Evolutionary conservation across 2,329 filamentous ascomycete species (phyloP), one percentile per base, ranked within the genome.

Genomic region (Diaporthe sp.): DNA sequence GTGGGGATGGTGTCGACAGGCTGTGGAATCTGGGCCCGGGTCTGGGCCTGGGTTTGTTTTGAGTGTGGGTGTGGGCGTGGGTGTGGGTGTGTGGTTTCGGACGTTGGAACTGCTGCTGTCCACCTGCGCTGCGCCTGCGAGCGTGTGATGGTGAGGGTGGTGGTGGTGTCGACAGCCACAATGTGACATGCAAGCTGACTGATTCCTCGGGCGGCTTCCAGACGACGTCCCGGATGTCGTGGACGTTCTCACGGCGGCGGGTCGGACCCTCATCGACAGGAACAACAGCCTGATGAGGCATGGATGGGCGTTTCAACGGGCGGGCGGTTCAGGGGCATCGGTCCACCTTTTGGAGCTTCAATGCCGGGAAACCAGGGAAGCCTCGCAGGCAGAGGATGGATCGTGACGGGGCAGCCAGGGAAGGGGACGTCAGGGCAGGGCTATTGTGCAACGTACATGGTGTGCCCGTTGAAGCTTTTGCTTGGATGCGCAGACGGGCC

Each of bases 191-290:
- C 55, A 13, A 55, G 46, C 46, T 6, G 46, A 46, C 60, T 65
- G 60, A 13, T 13, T 39, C 39, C 19, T 37, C 7, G 62, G 22
- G 62, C 62, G 31, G 44, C 22, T 53, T 53, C 62, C 12, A 68
- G 62, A 68, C 62, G 62, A 72, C 31, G 71, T 22, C 28, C 25
- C 34, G 31, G 28, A 31, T 37, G 57, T 39, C 17, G 71, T 65
- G 44, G 46, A 65, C 53, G 46, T 73, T 15, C 70, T 58, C 53
- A 19, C 55, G 8, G 42, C 31, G 28, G 70, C 55, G 39, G 39
- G 57, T 39, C 55, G 42, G 55, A 51, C 34, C 58, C 55, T 60
- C 71, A 73, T 72, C 57, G 71, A 62, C 55, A 73, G 57, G 71
- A 51, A 73, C 57, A 72, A 34, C 34, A 34, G 13, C 39, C 44